Evolutionary conservation across 1,284 basidiomycete species (phyloP).

Genomic region (Inonotus obliquus): DNA sequence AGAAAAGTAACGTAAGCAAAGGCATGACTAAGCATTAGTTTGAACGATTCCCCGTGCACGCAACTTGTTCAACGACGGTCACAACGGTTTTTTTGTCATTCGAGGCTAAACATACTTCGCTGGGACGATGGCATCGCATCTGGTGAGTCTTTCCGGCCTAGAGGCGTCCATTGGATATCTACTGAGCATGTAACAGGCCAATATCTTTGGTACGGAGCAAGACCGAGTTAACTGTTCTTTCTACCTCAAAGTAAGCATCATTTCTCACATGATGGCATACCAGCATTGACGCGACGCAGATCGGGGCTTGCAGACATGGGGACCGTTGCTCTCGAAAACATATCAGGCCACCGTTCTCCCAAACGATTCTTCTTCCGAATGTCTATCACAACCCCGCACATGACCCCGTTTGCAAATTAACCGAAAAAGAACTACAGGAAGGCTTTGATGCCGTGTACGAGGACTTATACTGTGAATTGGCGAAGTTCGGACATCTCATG

Average conservation of each 20-base stretch:
- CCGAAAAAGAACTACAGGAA: constrained; percentile 84
- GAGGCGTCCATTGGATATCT: neutral
- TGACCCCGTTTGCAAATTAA: constrained; percentile 83
- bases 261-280: constrained; percentile 3
- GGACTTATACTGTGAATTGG: constrained; percentile 88
- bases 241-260: constrained; percentile 77
- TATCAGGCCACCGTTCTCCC: constrained; percentile 95
- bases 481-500: constrained; percentile 92
- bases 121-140: constrained; percentile 54
- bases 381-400: constrained; percentile 98
- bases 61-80: neutral
- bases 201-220: constrained; percentile 87
- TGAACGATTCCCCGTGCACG: no score
- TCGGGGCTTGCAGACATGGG: constrained; percentile 94
- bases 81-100: neutral
- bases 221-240: constrained; percentile 94
- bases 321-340: constrained; percentile 96
- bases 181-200: constrained; percentile 45
- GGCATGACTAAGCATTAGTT: neutral
- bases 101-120: neutral
- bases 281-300: constrained; percentile 41
- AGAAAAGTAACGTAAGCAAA: neutral
- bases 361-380: constrained; percentile 97
- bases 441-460: constrained; percentile 98
- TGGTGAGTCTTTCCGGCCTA: constrained; percentile 36